Evolutionary conservation across 2,329 filamentous ascomycete genomes (phyloP).

Genomic region (Colletotrichum shisoi): DNA sequence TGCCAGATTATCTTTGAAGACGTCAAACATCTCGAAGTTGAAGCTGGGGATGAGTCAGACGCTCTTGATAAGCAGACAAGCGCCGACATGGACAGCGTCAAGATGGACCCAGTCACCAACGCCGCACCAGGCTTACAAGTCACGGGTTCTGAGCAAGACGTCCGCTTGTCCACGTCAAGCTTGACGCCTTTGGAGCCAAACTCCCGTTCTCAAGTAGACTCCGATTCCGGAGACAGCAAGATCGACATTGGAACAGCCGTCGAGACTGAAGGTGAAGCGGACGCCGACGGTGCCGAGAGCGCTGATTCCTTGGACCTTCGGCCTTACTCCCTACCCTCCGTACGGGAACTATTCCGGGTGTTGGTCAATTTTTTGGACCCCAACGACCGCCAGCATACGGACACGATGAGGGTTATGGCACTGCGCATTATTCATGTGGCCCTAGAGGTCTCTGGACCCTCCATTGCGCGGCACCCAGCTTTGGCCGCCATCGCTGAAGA

Average conservation of each 20-base stretch:
- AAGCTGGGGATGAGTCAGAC: constrained; percentile 72
- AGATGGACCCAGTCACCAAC: constrained; percentile 68
- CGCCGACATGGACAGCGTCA: constrained; percentile 76
- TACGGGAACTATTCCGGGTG: constrained; percentile 91
- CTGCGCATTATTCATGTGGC: constrained; percentile 96
- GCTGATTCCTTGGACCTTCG: constrained; percentile 68
- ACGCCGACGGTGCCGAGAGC: constrained; percentile 49
- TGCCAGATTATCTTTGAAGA: constrained; percentile 98
- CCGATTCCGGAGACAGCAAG: constrained; percentile 28
- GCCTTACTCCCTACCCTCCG: constrained; percentile 93
- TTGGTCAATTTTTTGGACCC: constrained; percentile 93
- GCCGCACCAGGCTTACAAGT: constrained; percentile 23
- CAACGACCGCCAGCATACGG: constrained; percentile 89
- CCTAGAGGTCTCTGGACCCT: constrained; percentile 92
- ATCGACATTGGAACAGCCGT: constrained; percentile 1
- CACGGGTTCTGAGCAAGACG: constrained; percentile 13
- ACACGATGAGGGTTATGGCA: constrained; percentile 97
- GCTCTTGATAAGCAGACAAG: constrained; percentile 72
- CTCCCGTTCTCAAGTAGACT: constrained; percentile 14
- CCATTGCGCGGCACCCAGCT: constrained; percentile 90
- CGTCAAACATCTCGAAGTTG: constrained; percentile 83
- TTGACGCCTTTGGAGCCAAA: constrained; percentile 21
- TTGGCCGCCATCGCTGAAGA: constrained; percentile 89
- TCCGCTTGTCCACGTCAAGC: constrained; percentile 32
- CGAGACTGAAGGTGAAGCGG: constrained; percentile 36